A percentile compares a stretch with the other conserved stretches of the same genome.
Evolutionary conservation across 1,284 basidiomycete genomes (phyloP).

Genomic region (Cystobasidium pallidum): DNA sequence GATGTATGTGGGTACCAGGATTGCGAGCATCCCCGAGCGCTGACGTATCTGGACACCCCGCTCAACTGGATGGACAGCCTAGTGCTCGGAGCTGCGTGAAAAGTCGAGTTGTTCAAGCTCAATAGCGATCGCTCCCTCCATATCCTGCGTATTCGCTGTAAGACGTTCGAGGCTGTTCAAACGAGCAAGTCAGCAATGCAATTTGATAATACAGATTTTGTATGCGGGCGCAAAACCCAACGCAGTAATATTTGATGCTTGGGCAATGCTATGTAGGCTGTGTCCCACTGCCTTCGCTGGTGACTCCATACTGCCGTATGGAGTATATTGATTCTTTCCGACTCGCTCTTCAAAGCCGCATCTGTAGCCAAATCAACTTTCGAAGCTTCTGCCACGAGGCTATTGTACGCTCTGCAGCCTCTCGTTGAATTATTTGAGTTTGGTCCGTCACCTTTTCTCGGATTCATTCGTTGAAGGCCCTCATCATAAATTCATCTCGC

Average conservation of each 20-base stretch:
- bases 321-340: neutral
- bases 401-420: slow-evolving; percentile 12
- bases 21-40: slow-evolving; percentile 1
- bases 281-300: neutral
- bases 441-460: slow-evolving; percentile 4
- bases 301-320: neutral
- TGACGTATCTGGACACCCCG: neutral
- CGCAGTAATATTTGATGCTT: neutral
- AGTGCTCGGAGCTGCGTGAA: neutral
- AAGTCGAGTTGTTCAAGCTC: slow-evolving; percentile 2
- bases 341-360: slow-evolving; percentile 3
- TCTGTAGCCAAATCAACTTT: neutral
- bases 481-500: neutral
- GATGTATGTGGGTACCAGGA: slow-evolving; percentile 5
- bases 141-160: too few species aligned
- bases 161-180: too few species aligned
- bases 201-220: too few species aligned
- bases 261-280: neutral
- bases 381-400: slow-evolving; percentile 7
- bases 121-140: neutral
- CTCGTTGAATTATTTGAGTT: neutral
- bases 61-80: neutral
- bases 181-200: too few species aligned
- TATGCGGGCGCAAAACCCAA: neutral
- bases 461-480: neutral